A percentile compares a stretch with the other conserved stretches of the same genome.
These are phyloP conservation scores for Vaccinium corymbosum DNA, from an alignment of 148 eudicot genomes.

Conservation along the genomic window DNA sequence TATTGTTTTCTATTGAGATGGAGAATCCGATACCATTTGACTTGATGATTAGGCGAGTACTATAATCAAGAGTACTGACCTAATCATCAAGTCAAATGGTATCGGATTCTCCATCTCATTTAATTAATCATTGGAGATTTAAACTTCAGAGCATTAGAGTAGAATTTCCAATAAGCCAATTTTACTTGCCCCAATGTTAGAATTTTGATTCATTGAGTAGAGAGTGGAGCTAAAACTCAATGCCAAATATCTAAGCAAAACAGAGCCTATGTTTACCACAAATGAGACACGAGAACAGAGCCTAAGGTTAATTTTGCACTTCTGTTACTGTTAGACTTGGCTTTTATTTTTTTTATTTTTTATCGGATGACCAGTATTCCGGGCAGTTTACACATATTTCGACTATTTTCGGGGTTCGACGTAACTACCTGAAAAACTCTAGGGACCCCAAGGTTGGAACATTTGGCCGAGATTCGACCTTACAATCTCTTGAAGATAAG, in stretches of 20 bases:
- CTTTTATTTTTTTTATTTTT: too few relatives aligned
- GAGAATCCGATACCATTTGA: too few relatives aligned
- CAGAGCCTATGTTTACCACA: background rate
- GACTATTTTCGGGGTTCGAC: too few relatives aligned
- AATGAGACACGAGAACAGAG: background rate
- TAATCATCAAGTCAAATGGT: background rate
- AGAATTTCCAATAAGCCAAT: background rate
- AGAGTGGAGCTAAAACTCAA: background rate
- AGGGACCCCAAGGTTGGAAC: too few relatives aligned
- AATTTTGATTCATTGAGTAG: background rate
- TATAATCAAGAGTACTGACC: background rate
- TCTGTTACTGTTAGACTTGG: background rate
- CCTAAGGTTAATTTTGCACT: background rate
- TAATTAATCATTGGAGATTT: background rate
- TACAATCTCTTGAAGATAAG: too few relatives aligned
- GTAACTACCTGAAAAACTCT: too few relatives aligned
- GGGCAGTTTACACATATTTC: too few relatives aligned
- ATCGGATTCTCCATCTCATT: background rate
- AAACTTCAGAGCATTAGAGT: background rate
- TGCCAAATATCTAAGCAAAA: background rate
- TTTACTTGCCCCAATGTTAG: background rate
- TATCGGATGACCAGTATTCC: too few relatives aligned
- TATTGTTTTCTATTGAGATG: too few relatives aligned
- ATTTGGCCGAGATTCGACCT: too few relatives aligned
- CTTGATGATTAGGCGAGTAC: too few relatives aligned